Conservation (phyloP, 2,329 filamentous ascomycete genomes). For the Cladorrhinum sp. region DNA sequence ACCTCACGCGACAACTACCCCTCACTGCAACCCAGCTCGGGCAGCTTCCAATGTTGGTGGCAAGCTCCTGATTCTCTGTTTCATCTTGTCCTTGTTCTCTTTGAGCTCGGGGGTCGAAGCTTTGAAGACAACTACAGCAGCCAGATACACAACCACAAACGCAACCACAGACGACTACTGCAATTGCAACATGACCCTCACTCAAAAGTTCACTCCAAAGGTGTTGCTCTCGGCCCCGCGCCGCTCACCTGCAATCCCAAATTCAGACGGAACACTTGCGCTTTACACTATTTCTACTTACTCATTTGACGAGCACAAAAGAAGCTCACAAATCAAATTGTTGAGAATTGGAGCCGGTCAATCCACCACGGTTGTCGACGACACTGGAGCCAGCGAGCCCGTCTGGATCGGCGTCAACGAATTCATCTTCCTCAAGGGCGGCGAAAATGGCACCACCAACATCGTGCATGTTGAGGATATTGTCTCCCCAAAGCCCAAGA, state of each 20-base stretch:
- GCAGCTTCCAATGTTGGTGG: not conserved
- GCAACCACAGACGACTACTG: not conserved
- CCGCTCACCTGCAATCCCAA: constrained; percentile 68
- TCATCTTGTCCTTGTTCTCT: constrained; percentile 47
- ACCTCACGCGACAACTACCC: not conserved
- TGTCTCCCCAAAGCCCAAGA: constrained; percentile 30
- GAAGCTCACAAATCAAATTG: constrained; percentile 63
- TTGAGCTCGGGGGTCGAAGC: constrained; percentile 1
- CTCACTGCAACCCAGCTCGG: not conserved
- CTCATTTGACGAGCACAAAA: constrained; percentile 72
- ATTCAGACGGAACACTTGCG: constrained; percentile 59
- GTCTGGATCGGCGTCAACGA: constrained; percentile 71
- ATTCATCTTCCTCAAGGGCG: constrained; percentile 52
- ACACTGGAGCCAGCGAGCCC: constrained; percentile 64
- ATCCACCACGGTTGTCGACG: constrained; percentile 62
- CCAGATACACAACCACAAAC: not conserved
- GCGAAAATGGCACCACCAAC: constrained; percentile 46
- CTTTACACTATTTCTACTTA: constrained; percentile 73
- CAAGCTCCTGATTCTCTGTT: not conserved
- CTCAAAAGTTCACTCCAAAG: constrained; percentile 72
- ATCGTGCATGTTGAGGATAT: constrained; percentile 41
- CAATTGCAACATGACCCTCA: constrained; percentile 66
- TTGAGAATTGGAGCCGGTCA: constrained; percentile 67
- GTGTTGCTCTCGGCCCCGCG: constrained; percentile 74
- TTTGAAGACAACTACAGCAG: not conserved